Base-by-base conservation (phyloP, 1,284 basidiomycete genomes). In the Cystobasidiaceae sp. region DNA sequence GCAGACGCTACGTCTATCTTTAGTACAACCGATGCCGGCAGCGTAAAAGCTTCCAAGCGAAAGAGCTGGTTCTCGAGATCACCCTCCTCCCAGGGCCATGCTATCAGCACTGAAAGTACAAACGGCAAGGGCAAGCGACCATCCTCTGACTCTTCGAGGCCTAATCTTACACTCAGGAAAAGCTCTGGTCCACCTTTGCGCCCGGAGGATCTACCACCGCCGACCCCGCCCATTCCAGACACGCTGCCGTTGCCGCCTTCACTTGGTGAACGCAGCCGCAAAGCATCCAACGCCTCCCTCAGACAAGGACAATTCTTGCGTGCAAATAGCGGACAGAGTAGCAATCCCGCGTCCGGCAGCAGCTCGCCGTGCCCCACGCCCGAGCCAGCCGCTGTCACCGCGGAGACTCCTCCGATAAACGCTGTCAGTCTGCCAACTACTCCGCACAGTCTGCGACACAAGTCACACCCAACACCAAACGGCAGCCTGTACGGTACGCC, bases 31-130 rank as follows among this genome's bases (percentile, higher is more conserved):
- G 37, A 39, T 39, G 11, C 54, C 23, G 44, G 28, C 4, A 34
- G 52, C 21, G 61, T 25, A 1, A 64, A 64, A 28, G 39, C 44
- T 8, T 19, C 13, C 5, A 64, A 56, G 52, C 39, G 61, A 19
- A 64, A 64, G 27, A 50, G 61, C 17, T 64, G 61, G 61, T 56
- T 64, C 19, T 37, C 61, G 25, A 25, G 61, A 17, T 46, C 51
- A 33, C 51, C 61, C 17, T 64, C 61, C 2, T 64, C 52, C 6
- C 30, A 28, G 19, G 41, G 21, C n/a, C 15, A 28, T 27, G 56
- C 27, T 3, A 19, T 11, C 5, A 55, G 30, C 33, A 56, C 15
- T 44, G 44, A 28, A 19, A 25, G 54, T 39, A 25, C 25, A 56
- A 32, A 32, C 48, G 19, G 25, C 48, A 32, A 50, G 28, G n/a